Conservation (phyloP, 208 protist species). For the Acanthamoeba royreba region DNA sequence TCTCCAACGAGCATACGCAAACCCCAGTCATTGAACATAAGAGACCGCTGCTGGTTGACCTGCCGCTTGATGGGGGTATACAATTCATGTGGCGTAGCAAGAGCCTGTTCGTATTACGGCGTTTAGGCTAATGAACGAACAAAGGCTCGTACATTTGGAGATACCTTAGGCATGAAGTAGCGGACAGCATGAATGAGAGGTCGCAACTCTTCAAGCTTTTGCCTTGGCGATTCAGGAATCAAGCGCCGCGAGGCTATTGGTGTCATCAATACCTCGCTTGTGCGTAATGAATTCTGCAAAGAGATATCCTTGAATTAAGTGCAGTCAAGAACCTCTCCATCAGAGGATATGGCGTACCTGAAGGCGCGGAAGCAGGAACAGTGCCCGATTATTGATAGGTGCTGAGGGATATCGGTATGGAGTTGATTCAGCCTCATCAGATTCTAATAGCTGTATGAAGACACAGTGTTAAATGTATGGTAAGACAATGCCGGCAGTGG, state of each 20-base stretch:
- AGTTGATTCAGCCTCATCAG: too few species aligned
- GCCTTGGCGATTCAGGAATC: background rate
- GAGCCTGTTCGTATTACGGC: background rate
- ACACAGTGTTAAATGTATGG: background rate
- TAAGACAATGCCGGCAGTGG: background rate
- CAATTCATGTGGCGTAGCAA: background rate
- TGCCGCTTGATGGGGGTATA: background rate
- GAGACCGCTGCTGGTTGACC: background rate
- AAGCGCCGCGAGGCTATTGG: background rate
- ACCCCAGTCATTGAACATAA: background rate
- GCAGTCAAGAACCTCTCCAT: too few species aligned
- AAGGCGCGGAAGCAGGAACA: background rate
- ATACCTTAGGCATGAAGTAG: background rate
- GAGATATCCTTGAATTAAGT: too few species aligned
- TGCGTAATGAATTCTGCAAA: background rate
- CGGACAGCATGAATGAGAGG: background rate
- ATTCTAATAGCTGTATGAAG: too few species aligned
- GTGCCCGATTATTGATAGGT: background rate
- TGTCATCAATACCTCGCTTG: background rate
- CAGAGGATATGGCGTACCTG: background rate
- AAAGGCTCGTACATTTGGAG: background rate
- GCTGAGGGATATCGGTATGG: background rate
- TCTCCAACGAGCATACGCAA: background rate
- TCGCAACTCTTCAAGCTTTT: background rate
- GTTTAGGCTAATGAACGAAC: background rate